Percentiles rank a stretch among this genome's conserved stretches.
Evolutionary conservation across 2,329 filamentous ascomycete genomes (phyloP).

Genomic region (Aspergillus floridensis): DNA sequence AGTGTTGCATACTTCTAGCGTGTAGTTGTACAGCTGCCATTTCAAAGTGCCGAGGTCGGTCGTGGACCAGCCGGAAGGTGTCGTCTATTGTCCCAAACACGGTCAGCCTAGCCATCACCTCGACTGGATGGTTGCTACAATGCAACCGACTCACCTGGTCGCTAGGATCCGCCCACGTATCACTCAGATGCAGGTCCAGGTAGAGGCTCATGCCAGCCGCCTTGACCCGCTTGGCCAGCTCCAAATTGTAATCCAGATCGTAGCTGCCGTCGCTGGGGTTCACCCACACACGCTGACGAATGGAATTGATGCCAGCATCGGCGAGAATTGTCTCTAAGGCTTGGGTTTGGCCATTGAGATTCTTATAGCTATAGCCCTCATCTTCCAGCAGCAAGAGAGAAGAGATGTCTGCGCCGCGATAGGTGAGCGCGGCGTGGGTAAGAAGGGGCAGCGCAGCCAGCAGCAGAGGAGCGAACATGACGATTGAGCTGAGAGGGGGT

Average conservation of each 20-base stretch:
- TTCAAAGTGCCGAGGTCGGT: slow-evolving; percentile 57
- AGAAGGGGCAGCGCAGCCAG: slow-evolving; percentile 18
- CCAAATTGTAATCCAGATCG: slow-evolving; percentile 67
- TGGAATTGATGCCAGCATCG: slow-evolving; percentile 63
- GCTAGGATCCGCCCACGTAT: slow-evolving; percentile 68
- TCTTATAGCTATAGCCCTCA: slow-evolving; percentile 61
- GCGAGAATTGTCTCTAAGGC: slow-evolving; percentile 63
- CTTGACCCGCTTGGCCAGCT: slow-evolving; percentile 63
- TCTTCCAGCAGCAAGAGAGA: slow-evolving; percentile 64
- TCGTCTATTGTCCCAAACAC: slow-evolving; percentile 34
- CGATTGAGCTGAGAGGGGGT: neutral
- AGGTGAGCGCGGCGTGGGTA: slow-evolving; percentile 52
- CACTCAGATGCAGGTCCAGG: slow-evolving; percentile 65
- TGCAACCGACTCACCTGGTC: slow-evolving; percentile 50
- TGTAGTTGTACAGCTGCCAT: slow-evolving; percentile 68
- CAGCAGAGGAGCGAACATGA: slow-evolving; percentile 16
- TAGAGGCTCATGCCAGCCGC: slow-evolving; percentile 61
- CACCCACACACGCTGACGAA: slow-evolving; percentile 71
- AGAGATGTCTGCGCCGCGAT: slow-evolving; percentile 69
- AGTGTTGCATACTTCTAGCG: slow-evolving; percentile 58
- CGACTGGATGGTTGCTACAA: neutral
- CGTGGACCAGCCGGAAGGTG: slow-evolving; percentile 62
- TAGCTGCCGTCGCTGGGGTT: slow-evolving; percentile 64
- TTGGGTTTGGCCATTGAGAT: slow-evolving; percentile 50
- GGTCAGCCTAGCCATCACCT: neutral